These are phyloP conservation scores for Elongisporangium prolatum DNA, from an alignment of 352 stramenopile species.

Conservation along the genomic window DNA sequence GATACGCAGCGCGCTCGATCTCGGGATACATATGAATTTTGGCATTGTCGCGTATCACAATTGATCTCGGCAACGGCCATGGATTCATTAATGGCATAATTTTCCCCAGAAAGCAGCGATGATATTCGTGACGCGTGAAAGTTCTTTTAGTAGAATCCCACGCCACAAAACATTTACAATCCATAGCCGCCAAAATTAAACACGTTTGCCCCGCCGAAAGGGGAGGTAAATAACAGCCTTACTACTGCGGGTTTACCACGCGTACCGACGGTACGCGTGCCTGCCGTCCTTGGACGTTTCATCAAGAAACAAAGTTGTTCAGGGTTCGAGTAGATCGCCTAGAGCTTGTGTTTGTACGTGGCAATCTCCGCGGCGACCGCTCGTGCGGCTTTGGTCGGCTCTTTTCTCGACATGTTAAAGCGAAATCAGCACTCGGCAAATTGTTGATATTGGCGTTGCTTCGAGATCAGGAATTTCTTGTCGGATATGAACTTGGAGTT, in stretches of 20 bases:
- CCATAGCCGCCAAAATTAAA: slow-evolving; percentile 6
- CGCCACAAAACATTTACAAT: slow-evolving; percentile 4
- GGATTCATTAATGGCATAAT: slow-evolving; percentile 83
- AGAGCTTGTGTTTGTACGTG: too few species aligned
- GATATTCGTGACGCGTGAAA: slow-evolving; percentile 82
- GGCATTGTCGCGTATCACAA: slow-evolving; percentile 50
- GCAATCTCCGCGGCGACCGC: too few species aligned
- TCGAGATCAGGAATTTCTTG: too few species aligned
- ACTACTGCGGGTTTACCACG: slow-evolving; percentile 9
- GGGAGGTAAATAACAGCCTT: slow-evolving; percentile 7
- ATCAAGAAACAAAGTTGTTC: too few species aligned
- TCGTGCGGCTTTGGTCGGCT: too few species aligned
- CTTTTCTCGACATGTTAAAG: too few species aligned
- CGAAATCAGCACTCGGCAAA: too few species aligned
- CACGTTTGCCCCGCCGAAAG: slow-evolving; percentile 1
- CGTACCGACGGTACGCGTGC: slow-evolving; percentile 10
- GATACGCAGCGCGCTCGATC: slow-evolving; percentile 91
- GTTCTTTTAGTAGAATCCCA: slow-evolving; percentile 5
- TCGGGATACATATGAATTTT: slow-evolving; percentile 89
- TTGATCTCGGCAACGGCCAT: slow-evolving; percentile 58
- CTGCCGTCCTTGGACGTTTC: too few species aligned
- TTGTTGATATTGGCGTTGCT: too few species aligned
- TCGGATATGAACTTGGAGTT: too few species aligned
- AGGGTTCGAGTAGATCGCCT: too few species aligned
- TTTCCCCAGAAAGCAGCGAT: slow-evolving; percentile 54